Percentiles rank a stretch among this genome's conserved stretches.
Conservation (phyloP, 129 eudicot species). For the Pittosporum tobira region DNA sequence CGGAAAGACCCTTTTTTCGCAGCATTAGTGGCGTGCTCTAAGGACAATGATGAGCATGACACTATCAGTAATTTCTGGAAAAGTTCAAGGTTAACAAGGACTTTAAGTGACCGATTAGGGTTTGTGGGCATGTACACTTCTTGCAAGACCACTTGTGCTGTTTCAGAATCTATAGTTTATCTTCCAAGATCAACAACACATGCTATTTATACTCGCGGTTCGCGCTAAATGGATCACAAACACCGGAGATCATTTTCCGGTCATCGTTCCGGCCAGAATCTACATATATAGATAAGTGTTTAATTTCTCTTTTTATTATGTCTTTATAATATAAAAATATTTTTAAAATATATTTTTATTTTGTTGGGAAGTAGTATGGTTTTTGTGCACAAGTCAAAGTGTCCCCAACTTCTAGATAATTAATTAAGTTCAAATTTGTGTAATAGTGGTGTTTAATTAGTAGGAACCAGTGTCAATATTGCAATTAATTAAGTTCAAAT, state of each 20-base stretch:
- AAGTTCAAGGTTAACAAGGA: slow-evolving; percentile 23
- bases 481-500: not conserved
- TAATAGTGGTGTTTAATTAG: not conserved
- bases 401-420: not conserved
- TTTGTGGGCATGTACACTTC: slow-evolving; percentile 42
- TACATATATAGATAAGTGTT: not conserved
- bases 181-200: slow-evolving; percentile 34
- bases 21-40: slow-evolving; percentile 71
- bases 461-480: slow-evolving; percentile 12
- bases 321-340: not conserved
- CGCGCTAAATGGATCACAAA: not conserved
- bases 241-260: not conserved
- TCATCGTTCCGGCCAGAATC: not conserved
- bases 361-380: not conserved
- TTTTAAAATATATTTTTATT: not conserved
- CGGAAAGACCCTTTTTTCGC: slow-evolving; percentile 64
- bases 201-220: slow-evolving; percentile 15
- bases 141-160: slow-evolving; percentile 43
- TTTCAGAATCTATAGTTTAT: slow-evolving; percentile 56
- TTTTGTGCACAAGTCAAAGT: slow-evolving; percentile 10
- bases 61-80: slow-evolving; percentile 11
- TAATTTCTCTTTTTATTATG: not conserved
- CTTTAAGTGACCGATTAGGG: slow-evolving; percentile 33
- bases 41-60: slow-evolving; percentile 28
- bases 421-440: not conserved